Base-by-base conservation (phyloP, 306 rosid species). In the Prunus armeniaca region DNA sequence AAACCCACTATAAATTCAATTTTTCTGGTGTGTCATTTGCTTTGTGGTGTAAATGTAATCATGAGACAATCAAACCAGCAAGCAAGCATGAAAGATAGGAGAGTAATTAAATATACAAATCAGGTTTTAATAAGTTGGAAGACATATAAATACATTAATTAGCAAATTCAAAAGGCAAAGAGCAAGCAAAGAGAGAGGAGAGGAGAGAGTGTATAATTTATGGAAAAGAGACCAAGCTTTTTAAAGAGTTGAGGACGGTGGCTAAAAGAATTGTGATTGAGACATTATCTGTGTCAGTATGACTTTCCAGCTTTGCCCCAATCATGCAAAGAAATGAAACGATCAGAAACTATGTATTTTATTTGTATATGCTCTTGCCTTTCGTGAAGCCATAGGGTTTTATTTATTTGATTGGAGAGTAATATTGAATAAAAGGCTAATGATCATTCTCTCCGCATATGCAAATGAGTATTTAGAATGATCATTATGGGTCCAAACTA, bases 221-320 rank as follows among this genome's bases (percentile, higher is more conserved):
- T 30, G 43, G 19, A 50, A 30, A 52, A 71, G 64, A 28, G 63
- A 71, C 5, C n/a, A 54, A 71, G 50, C 75, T 71, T 71, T 71
- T 14, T 38, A 10, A 3, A 2, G n/a, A 20, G 45, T 51, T 51
- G 18, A 50, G 57, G 20, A 70, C 74, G 0, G 12, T 19, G 8
- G 52, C 41, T 17, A 8, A 30, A 34, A 34, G 41, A 34, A 34
- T 34, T 34, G 41, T 5, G 41, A 34, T 34, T 1, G 41, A 34
- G 41, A 34, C 41, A 12, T 57, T 32, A 65, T 34, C 24, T 1
- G 51, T 50, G 20, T 52, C 17, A 18, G 57, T 38, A 67, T 9
- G 32, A 11, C 67, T 67, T 67, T 67, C 74, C 60, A 18, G 38
- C 71, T 67, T 67, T 34, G 55, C 46, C 71, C 32, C 64, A 38